phyloP scores from a whole-genome alignment of 768 basidiomycete species.

The Termitomyces sp. region DNA sequence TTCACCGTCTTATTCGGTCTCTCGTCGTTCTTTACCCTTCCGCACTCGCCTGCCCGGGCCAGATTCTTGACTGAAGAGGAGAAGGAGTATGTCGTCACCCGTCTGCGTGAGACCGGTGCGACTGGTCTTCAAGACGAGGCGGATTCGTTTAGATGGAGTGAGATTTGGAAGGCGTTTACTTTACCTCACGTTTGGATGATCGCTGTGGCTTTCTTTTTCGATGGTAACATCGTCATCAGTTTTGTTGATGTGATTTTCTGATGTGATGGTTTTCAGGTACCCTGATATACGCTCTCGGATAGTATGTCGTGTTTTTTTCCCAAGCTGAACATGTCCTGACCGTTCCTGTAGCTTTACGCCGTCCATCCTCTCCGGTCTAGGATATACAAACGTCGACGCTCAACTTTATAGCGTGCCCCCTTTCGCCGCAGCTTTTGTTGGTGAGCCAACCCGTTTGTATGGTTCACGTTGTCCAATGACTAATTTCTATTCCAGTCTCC shows the following conservation, averaged over 20 bases:
- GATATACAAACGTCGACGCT: conserved; percentile 45
- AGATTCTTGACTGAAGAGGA: conserved; percentile 48
- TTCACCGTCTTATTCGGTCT: conserved; percentile 59
- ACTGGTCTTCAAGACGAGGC: conserved; percentile 24
- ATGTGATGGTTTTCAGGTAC: conserved; percentile 21
- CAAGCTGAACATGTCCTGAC: neutral
- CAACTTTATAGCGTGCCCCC: conserved; percentile 64
- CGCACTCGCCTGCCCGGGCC: conserved; percentile 36
- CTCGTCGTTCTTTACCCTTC: conserved; percentile 42
- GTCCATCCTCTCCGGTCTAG: conserved; percentile 60
- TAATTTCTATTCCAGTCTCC: conserved; percentile 17
- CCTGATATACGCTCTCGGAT: conserved; percentile 43
- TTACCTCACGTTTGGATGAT: conserved; percentile 54
- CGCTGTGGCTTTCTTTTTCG: conserved; percentile 45
- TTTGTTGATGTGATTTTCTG: neutral
- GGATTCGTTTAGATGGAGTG: conserved; percentile 52
- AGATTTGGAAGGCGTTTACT: conserved; percentile 42
- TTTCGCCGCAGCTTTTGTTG: conserved; percentile 42
- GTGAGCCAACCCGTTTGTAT: conserved; percentile 24
- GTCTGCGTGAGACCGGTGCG: conserved; percentile 36
- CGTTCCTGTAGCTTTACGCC: conserved; percentile 52
- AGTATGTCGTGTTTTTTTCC: conserved; percentile 27
- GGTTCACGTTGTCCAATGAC: neutral
- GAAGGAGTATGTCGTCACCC: conserved; percentile 38
- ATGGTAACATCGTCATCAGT: conserved; percentile 26